Evolutionary conservation across 2,329 filamentous ascomycete species (phyloP).

Genomic region (Chrysoporthe austroafricana): DNA sequence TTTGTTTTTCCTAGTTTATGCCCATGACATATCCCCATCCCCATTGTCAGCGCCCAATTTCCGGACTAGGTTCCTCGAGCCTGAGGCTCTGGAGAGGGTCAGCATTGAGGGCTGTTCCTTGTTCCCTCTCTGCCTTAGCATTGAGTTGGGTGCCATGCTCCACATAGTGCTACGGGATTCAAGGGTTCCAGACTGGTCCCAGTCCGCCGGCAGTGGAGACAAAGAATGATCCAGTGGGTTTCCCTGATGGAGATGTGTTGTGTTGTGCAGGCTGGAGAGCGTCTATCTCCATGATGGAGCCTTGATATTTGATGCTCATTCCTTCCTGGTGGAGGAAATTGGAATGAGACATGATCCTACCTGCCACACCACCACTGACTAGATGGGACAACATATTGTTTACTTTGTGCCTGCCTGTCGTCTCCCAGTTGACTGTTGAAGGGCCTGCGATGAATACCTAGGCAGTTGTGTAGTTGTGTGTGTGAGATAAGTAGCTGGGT

Average conservation of each 20-base stretch:
- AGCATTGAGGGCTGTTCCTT: no score
- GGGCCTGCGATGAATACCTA: no score
- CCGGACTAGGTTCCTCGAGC: neutral
- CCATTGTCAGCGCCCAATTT: conserved; percentile 2
- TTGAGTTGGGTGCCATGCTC: neutral
- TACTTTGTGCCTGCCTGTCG: neutral
- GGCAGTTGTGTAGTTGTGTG: no score
- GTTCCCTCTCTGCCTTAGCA: neutral
- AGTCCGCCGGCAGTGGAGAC: neutral
- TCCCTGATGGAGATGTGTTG: neutral
- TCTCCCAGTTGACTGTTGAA: neutral
- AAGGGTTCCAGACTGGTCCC: neutral
- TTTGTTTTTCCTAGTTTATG: neutral
- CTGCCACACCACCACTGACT: neutral
- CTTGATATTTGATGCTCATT: neutral
- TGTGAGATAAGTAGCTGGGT: neutral
- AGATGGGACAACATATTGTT: neutral
- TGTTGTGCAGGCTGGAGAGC: neutral
- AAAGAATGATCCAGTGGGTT: neutral
- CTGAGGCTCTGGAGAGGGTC: neutral
- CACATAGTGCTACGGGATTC: neutral
- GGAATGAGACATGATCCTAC: conserved; percentile 6
- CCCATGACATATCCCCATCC: neutral
- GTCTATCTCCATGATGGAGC: neutral
- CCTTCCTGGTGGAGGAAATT: conserved; percentile 6